Conservation (phyloP, 2,329 filamentous ascomycete species). For the Cryphonectria naterciae region DNA sequence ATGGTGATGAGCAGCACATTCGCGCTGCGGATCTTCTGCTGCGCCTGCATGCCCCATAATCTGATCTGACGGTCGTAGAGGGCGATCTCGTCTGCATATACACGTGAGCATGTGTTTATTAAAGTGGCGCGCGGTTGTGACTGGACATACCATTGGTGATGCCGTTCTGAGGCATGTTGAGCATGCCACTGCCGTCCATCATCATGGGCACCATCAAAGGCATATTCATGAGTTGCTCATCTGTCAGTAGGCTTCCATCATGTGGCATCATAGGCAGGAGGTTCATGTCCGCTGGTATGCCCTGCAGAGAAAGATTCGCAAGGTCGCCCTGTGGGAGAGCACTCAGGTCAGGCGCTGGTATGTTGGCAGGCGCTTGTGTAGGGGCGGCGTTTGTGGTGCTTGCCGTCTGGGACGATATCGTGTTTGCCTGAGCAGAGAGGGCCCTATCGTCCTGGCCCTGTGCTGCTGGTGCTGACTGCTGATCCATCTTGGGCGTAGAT, state of each 20-base stretch:
- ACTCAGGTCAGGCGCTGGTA: conserved; percentile 14
- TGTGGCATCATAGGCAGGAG: conserved; percentile 32
- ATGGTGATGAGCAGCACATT: conserved; percentile 89
- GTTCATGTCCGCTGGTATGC: conserved; percentile 29
- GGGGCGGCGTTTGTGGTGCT: conserved; percentile 9
- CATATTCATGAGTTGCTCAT: conserved; percentile 35
- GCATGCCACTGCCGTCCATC: conserved; percentile 27
- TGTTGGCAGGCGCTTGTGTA: neutral
- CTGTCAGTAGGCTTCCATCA: conserved; percentile 30
- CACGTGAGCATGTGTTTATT: neutral
- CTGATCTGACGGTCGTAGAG: conserved; percentile 97
- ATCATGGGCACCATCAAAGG: conserved; percentile 39
- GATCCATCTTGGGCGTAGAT: conserved; percentile 21
- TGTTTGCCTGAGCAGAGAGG: conserved; percentile 31
- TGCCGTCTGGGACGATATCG: conserved; percentile 3
- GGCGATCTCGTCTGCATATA: conserved; percentile 80
- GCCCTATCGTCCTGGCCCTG: conserved; percentile 36
- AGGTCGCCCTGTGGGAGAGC: conserved; percentile 24
- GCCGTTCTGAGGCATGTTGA: conserved; percentile 26
- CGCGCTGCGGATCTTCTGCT: conserved; percentile 87
- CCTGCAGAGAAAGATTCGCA: conserved; percentile 26
- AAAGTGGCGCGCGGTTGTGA: neutral
- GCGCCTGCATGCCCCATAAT: conserved; percentile 94
- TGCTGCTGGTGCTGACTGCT: conserved; percentile 20
- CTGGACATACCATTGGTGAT: conserved; percentile 29